Evolutionary conservation across 225 moss, liverwort and hornwort species (phyloP), one percentile per base, ranked within the genome.

Genomic region (Pseudoscleropodium purum): DNA sequence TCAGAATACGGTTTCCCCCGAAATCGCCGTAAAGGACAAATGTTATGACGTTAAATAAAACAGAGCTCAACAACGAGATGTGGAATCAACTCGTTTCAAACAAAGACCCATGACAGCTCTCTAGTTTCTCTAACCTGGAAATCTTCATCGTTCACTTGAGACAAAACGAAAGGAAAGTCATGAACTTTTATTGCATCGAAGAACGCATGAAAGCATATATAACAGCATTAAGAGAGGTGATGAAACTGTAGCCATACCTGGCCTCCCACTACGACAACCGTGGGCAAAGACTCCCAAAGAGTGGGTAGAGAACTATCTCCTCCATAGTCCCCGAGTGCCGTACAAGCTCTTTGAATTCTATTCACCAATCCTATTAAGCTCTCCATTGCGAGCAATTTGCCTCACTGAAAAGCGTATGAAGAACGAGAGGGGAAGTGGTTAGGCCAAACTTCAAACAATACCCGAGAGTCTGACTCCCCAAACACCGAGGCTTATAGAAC

Each of bases 251-350:
- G 76, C n/a, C 70, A 81, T 89, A 96, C 95, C 95, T 96, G 94
- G 75, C 97, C 97, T 88, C 97, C 96, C 41, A 97, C 97, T 47
- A 97, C 97, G 20, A 97, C 97, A 76, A 97, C 96, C 11, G 96
- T 95, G 43, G 97, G 97, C 84, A 97, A 94, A 61, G 97, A 93
- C 66, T 97, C 96, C 97, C 96, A 97, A 26, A 97, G 91, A 61
- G 96, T 95, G 75, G 97, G 96, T 47, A 97, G 94, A 65, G 96
- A 89, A 70, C 85, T 92, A 65, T 95, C 95, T 67, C 93, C 96
- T 82, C 95, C 96, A 91, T 96, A 95, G 82, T 96, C 95, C 64
- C 95, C 96, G 6, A 96, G 91, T 43, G 92, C 94, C 47, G 96
- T 96, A 89, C 95, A 93, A 61, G 95, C 95, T 74, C 96, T 91